phyloP scores from a whole-genome alignment of 1,284 basidiomycete species.

The Trametes pubescens region DNA sequence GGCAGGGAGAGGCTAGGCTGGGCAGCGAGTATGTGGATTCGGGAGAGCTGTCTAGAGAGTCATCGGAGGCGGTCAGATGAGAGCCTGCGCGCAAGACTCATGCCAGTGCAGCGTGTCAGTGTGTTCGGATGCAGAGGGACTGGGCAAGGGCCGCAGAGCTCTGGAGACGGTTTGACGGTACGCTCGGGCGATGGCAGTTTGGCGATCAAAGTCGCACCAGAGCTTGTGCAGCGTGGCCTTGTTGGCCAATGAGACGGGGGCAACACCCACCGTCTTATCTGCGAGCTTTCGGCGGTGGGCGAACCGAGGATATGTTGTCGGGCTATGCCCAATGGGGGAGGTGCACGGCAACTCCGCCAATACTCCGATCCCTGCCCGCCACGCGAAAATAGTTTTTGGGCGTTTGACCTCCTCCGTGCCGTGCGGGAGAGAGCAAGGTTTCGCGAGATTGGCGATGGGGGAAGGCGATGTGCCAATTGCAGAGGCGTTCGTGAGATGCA shows the following conservation, averaged over 20 bases:
- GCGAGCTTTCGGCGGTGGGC: conserved; percentile 16
- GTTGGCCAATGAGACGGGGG: neutral
- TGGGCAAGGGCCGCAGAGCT: conserved; percentile 14
- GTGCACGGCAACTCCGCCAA: conserved; percentile 12
- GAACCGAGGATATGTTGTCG: conserved; percentile 10
- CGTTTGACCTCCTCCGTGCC: conserved; percentile 15
- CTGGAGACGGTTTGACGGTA: conserved; percentile 12
- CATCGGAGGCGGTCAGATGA: conserved; percentile 20
- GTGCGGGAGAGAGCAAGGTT: conserved; percentile 19
- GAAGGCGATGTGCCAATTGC: conserved; percentile 28
- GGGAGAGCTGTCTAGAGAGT: conserved; percentile 10
- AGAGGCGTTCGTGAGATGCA: conserved; percentile 30
- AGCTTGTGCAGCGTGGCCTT: conserved; percentile 15
- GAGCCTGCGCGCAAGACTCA: conserved; percentile 1
- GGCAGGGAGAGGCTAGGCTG: conserved; percentile 24
- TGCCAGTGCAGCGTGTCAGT: conserved; percentile 5
- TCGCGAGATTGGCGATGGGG: conserved; percentile 28
- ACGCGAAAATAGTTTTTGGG: conserved; percentile 19
- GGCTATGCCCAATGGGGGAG: conserved; percentile 22
- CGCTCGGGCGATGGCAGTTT: conserved; percentile 12
- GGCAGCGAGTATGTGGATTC: conserved; percentile 9
- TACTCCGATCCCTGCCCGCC: conserved; percentile 30
- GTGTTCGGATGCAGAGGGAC: neutral
- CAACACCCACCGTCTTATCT: conserved; percentile 20
- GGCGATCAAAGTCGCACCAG: conserved; percentile 22